Base-by-base conservation (phyloP, 2,329 filamentous ascomycete species). In the Delphinella strobiligena region DNA sequence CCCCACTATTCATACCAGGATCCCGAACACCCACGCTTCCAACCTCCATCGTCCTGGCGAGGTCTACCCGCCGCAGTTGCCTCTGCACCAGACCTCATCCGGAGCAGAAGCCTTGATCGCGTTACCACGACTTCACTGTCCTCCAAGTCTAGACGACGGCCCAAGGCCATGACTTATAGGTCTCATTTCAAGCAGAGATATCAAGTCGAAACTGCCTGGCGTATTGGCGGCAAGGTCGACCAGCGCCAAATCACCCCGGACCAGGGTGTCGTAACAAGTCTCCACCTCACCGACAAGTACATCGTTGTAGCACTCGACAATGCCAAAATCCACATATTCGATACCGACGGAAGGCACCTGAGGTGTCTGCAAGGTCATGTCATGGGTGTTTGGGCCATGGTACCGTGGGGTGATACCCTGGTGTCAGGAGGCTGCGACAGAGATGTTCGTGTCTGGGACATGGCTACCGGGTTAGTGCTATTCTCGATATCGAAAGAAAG, bases 311-410 rank as follows among this genome's bases (percentile, higher is more conserved):
- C 91, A 36, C 73, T 98, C 46, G 91, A 98, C 66, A 98, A 96
- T 61, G 89, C 91, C 29, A 93, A 93, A 67, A 98, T 98, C 34
- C 91, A 98, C 61, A 88, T 98, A 18, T 98, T 96, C 56, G 85
- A 96, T 58, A 88, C 86, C 1, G 78, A 91, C 49, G 91, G 91
- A 24, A 80, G 87, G 50, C 78, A 86, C 47, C 79, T 93, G 51
- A 85, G 87, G 58, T 94, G 86, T 2, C 66, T 98, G 19, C 82
- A 91, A 55, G 91, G 91, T 9, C 91, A 98, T 64, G 84, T 96
- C 33, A 98, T 98, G 91, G 91, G 91, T 31, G 91, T 98, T 15
- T 98, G 91, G 91, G 91, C 91, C 36, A 96, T 98, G 89, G 87
- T 98, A 17, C 91, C 91, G 5, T 95, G 88, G 84, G 89, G 85